Base-by-base conservation (phyloP, 1,284 basidiomycete species). In the Leccinum subrobustum region DNA sequence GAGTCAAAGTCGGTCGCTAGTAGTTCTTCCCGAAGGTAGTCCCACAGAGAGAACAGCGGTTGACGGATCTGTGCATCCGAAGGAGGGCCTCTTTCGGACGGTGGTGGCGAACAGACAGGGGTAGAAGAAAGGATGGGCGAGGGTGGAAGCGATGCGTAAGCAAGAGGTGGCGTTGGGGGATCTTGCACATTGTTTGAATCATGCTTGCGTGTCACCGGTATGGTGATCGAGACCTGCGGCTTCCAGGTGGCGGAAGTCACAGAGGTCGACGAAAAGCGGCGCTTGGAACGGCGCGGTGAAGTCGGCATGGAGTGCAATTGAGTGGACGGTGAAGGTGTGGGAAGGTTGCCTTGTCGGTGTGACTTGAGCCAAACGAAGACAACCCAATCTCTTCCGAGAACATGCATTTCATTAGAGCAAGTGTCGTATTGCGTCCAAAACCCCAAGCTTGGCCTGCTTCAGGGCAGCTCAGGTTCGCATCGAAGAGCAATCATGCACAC, bases 1-100 rank as follows among this genome's bases (percentile, higher is more conserved):
- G 90, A 93, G 73, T 96, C 94, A 73, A 95, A 92, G 77, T 96
- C 94, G 33, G 91, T 95, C 0, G 92, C 93, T 7, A 95, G 77
- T 14, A 96, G 79, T 70, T 95, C 91, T 69, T 95, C 93, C 23
- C 89, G 81, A 27, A 97, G 81, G 73, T 97, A 96, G 65, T 96
- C 94, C 94, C 94, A 96, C 23, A 97, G 71, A 9, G 93, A 94
- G 71, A 91, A 92, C 1, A 91, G 85, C 0, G 73, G 73, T 18
- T 64, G 67, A 31, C 64, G 57, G 12, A 42, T 52, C 35, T 60
- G 67, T 2, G 56, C 12, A 16, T 57, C 60, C n/a, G 60, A 54
- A 52, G 52, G 51, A 50, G 50, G 27, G 14, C n/a, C 33, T 23
- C 64, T 58, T 44, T 59, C 57, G 11, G 62, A 60, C 27, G 65